These are phyloP conservation scores for Akanthomyces lecanii DNA, from an alignment of 2,329 filamentous ascomycete species.

Conservation along the genomic window DNA sequence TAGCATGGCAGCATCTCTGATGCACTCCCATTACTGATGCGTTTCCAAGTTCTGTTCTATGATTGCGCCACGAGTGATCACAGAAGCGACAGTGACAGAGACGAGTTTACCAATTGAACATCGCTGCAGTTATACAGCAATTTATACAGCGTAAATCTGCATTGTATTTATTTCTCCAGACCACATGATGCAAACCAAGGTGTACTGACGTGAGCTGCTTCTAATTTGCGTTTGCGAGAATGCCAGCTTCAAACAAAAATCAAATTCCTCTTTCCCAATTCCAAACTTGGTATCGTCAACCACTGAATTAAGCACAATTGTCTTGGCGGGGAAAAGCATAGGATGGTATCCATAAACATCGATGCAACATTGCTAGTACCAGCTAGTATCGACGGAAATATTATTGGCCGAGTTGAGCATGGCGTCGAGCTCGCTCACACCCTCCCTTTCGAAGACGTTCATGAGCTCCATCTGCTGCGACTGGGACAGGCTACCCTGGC, in stretches of 20 bases:
- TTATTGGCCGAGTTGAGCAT: slow-evolving; percentile 44
- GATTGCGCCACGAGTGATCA: neutral
- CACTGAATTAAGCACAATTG: neutral
- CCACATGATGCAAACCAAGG: neutral
- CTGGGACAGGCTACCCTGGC: slow-evolving; percentile 68
- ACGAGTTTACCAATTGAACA: neutral
- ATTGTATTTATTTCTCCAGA: neutral
- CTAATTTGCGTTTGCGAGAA: neutral
- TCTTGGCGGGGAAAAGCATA: no score
- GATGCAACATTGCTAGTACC: slow-evolving; percentile 26
- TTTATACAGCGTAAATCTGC: neutral
- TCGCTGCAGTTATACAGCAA: neutral
- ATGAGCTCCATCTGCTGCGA: slow-evolving; percentile 81
- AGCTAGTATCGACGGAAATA: slow-evolving; percentile 27
- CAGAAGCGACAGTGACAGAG: neutral
- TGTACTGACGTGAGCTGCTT: neutral
- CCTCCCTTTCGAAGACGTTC: slow-evolving; percentile 70
- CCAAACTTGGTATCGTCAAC: neutral
- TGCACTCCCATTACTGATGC: no score
- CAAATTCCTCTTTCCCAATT: neutral
- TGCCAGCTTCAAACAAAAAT: neutral
- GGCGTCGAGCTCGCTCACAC: slow-evolving; percentile 57
- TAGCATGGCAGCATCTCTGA: no score
- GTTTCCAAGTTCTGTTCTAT: neutral
- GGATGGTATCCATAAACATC: neutral